These are phyloP conservation scores for Sistotremastrum suecicum DNA, from an alignment of 768 basidiomycete species.

Conservation along the genomic window DNA sequence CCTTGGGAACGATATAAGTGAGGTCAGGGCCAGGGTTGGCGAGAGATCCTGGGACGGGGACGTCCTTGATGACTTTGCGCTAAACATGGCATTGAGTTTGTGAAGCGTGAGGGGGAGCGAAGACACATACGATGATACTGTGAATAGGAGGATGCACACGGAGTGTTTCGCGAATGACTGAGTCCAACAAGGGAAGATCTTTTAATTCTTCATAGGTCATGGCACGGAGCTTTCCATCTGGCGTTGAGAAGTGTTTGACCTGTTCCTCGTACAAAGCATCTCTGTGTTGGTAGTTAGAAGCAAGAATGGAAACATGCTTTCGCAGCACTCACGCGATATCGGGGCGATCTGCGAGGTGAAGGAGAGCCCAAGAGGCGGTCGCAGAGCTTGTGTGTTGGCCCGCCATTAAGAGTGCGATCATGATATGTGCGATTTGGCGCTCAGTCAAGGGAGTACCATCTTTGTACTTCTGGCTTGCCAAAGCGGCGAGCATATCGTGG, in stretches of 20 bases:
- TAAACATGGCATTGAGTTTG: slow-evolving; percentile 9
- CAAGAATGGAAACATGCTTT: background rate
- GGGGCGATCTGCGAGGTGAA: slow-evolving; percentile 69
- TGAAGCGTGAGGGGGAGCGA: background rate
- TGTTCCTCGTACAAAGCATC: slow-evolving; percentile 85
- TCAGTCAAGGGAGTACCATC: slow-evolving; percentile 65
- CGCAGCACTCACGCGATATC: slow-evolving; percentile 50
- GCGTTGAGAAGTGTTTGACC: slow-evolving; percentile 59
- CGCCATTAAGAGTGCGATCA: slow-evolving; percentile 99
- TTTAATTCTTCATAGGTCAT: slow-evolving; percentile 82
- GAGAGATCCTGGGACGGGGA: slow-evolving; percentile 68
- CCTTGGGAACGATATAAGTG: slow-evolving; percentile 78
- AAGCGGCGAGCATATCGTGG: slow-evolving; percentile 85
- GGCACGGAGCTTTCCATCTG: slow-evolving; percentile 55
- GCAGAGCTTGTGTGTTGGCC: slow-evolving; percentile 98
- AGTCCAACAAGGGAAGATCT: slow-evolving; percentile 69
- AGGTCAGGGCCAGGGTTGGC: slow-evolving; percentile 53
- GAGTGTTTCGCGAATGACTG: slow-evolving; percentile 86
- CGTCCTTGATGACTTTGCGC: slow-evolving; percentile 81
- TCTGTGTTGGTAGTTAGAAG: slow-evolving; percentile 23
- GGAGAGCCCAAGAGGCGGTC: slow-evolving; percentile 77
- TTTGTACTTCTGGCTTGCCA: slow-evolving; percentile 75
- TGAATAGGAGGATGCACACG: slow-evolving; percentile 93
- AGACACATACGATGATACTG: slow-evolving; percentile 45
- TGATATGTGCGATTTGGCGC: slow-evolving; percentile 91